Evolutionary conservation across 2,329 filamentous ascomycete genomes (phyloP), one percentile per base, ranked within the genome.

Genomic region (Akanthomyces lecanii): DNA sequence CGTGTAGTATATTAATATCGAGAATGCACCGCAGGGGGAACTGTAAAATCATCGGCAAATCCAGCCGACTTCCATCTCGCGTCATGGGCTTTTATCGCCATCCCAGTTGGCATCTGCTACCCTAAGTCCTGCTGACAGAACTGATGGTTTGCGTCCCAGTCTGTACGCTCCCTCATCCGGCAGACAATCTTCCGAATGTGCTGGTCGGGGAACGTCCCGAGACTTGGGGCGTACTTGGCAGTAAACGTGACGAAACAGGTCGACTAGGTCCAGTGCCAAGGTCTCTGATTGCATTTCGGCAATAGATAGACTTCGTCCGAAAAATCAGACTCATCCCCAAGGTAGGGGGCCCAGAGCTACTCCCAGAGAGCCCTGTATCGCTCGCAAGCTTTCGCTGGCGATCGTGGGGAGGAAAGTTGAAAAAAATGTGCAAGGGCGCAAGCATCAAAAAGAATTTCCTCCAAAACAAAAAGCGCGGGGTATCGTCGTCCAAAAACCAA

Each of bases 51-150:
- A 60, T 59, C 62, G 62, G 62, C 62, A 63, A 61, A 63, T 59
- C 62, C 54, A 58, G 62, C 62, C 62, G 62, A 63, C 55, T 54
- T 59, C 62, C 54, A 59, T 59, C 55, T 63, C 62, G 55, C 62
- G 55, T 59, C 62, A 63, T 63, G 62, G 62, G 62, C 55, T 63
- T 63, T 63, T 63, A 63, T 63, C 62, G 62, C 62, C 62, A 63
- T 63, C 62, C 62, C 62, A 63, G 62, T 63, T 63, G 62, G 62
- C 62, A 63, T 63, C 54, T 63, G 62, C 55, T 63, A 63, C 30
- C 62, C 62, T 63, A 63, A 60, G 42, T 42, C 62, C 48, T 55
- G 38, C 11, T 63, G 62, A 42, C 40, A 56, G 60, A 52, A 51
- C 33, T 56, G 52, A 16, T 62, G 60, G 52, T 62, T 50, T 36